Evolutionary conservation across 2,329 filamentous ascomycete species (phyloP).

Genomic region (Talaromyces islandicus): DNA sequence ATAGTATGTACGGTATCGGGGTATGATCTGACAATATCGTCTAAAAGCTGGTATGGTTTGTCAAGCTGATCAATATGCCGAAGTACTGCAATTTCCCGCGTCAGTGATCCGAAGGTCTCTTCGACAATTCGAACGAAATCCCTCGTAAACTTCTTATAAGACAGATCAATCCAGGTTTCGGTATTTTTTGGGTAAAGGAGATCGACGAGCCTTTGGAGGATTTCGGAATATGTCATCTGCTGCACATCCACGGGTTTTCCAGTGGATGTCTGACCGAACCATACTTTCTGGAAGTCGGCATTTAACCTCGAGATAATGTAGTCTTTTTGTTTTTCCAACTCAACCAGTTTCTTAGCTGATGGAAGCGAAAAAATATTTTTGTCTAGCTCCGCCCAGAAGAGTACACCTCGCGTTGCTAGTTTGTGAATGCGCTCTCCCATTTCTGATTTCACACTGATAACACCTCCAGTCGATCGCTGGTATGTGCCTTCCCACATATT

Average conservation of each 20-base stretch:
- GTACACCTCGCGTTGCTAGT: conserved; percentile 31
- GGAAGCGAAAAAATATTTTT: conserved; percentile 16
- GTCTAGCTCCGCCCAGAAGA: conserved; percentile 35
- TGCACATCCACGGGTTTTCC: conserved; percentile 80
- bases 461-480: conserved; percentile 81
- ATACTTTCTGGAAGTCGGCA: conserved; percentile 92
- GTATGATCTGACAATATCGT: background rate
- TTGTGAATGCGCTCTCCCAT: conserved; percentile 38
- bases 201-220: conserved; percentile 78
- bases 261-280: conserved; percentile 80
- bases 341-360: conserved; percentile 55
- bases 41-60: background rate
- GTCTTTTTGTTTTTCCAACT: conserved; percentile 73
- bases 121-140: conserved; percentile 96
- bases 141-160: conserved; percentile 73
- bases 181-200: conserved; percentile 89
- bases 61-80: background rate
- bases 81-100: conserved; percentile 72
- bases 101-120: conserved; percentile 90
- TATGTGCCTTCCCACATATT: conserved; percentile 87
- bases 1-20: conserved; percentile 65
- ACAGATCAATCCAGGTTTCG: conserved; percentile 82
- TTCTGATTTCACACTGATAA: conserved; percentile 71
- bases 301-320: conserved; percentile 95
- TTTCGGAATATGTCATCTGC: conserved; percentile 91